These are phyloP conservation scores for Leishmania braziliensis DNA, from an alignment of 208 protist species.

Conservation along the genomic window DNA sequence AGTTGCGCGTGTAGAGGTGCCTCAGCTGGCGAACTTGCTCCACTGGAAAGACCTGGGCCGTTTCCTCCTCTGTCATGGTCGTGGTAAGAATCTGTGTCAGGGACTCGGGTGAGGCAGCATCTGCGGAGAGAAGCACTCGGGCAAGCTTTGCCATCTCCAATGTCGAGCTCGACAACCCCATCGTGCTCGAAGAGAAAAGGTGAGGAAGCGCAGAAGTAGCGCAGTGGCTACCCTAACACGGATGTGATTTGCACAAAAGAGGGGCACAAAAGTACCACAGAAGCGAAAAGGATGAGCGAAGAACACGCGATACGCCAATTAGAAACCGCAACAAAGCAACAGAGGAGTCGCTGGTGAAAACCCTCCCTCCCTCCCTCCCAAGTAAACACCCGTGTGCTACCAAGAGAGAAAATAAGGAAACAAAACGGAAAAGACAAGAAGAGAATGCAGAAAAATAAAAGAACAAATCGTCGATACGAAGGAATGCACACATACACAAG, in stretches of 20 bases:
- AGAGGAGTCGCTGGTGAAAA: neutral
- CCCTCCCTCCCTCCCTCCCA: neutral
- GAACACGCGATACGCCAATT: neutral
- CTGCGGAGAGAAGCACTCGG: slow-evolving; percentile 33
- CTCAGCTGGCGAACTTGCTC: slow-evolving; percentile 62
- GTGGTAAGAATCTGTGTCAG: slow-evolving; percentile 44
- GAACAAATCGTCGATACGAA: neutral
- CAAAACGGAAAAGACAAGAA: too few relatives aligned
- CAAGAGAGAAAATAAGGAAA: neutral
- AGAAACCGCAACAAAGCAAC: neutral
- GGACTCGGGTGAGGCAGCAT: slow-evolving; percentile 24
- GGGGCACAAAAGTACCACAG: neutral
- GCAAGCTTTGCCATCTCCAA: slow-evolving; percentile 58
- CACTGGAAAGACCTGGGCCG: slow-evolving; percentile 50
- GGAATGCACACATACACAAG: neutral
- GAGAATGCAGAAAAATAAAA: neutral
- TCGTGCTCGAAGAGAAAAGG: slow-evolving; percentile 8
- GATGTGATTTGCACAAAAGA: neutral
- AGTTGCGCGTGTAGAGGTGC: slow-evolving; percentile 83
- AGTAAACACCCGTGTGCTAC: neutral
- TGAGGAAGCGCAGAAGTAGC: neutral
- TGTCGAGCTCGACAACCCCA: slow-evolving; percentile 74
- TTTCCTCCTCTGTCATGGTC: slow-evolving; percentile 47
- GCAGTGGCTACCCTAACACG: neutral
- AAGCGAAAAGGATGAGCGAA: neutral